phyloP scores from a whole-genome alignment of 176 grass and related monocot species.

The Olyra latifolia region DNA sequence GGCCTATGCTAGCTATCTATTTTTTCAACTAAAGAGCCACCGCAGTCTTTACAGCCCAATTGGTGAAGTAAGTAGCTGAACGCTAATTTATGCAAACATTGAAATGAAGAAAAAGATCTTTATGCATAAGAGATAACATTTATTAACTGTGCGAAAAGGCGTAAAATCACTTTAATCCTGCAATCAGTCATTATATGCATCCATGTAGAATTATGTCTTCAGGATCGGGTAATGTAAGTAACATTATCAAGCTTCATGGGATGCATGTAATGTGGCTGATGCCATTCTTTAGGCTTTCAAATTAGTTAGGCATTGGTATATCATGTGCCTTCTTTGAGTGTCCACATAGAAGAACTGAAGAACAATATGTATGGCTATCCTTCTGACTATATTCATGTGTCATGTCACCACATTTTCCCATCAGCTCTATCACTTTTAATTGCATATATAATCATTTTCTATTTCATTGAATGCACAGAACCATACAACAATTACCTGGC shows the following conservation, averaged over 20 bases:
- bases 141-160: constrained; percentile 4
- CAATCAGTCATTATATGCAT: background rate
- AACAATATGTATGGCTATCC: constrained; percentile 1
- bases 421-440: background rate
- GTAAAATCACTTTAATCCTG: background rate
- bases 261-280: constrained; percentile 23
- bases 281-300: background rate
- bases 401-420: background rate
- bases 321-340: constrained; percentile 18
- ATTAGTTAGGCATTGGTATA: background rate
- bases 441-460: background rate
- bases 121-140: constrained; percentile 10
- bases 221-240: background rate
- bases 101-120: background rate
- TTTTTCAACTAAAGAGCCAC: constrained; percentile 91
- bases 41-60: constrained; percentile 79
- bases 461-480: background rate
- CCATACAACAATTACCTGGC: background rate
- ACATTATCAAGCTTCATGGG: background rate
- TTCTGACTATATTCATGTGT: background rate
- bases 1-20: constrained; percentile 96
- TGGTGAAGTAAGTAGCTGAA: constrained; percentile 61
- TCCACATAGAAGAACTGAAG: background rate
- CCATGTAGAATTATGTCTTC: background rate
- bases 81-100: constrained; percentile 15